A percentile compares a stretch with the other conserved stretches of the same genome.
These are phyloP conservation scores for Leucocoprinus leucothites DNA, from an alignment of 768 basidiomycete genomes.

Conservation along the genomic window DNA sequence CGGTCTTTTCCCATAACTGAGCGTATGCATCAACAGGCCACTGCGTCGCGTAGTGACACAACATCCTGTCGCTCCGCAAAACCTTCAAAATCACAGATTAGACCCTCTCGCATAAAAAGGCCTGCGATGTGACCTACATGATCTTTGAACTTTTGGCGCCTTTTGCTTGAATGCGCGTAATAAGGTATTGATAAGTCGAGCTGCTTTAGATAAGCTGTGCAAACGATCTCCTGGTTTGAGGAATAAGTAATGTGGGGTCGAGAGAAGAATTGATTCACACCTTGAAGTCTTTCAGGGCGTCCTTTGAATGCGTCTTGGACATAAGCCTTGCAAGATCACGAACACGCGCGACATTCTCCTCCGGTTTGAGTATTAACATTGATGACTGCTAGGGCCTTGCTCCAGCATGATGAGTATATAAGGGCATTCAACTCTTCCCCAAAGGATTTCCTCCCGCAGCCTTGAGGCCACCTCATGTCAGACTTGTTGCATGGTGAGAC, in stretches of 20 bases:
- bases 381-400: no score
- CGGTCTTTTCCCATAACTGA: background rate
- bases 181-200: background rate
- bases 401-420: no score
- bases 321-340: background rate
- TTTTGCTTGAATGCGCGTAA: background rate
- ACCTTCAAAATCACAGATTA: background rate
- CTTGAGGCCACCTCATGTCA: background rate
- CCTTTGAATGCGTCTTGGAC: background rate
- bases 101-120: no score
- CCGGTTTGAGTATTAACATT: conserved; percentile 1
- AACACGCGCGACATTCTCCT: background rate
- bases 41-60: background rate
- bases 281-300: background rate
- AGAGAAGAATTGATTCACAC: background rate
- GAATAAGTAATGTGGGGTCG: background rate
- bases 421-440: no score
- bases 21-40: conserved; percentile 11
- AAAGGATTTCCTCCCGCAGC: background rate
- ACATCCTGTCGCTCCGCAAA: background rate
- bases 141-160: background rate
- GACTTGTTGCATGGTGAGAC: no score
- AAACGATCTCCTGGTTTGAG: background rate
- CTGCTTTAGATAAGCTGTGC: background rate
- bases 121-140: background rate